These are phyloP conservation scores for Chytriomyces hyalinus DNA, from an alignment of 192 early-diverging fungal genomes.

Conservation along the genomic window DNA sequence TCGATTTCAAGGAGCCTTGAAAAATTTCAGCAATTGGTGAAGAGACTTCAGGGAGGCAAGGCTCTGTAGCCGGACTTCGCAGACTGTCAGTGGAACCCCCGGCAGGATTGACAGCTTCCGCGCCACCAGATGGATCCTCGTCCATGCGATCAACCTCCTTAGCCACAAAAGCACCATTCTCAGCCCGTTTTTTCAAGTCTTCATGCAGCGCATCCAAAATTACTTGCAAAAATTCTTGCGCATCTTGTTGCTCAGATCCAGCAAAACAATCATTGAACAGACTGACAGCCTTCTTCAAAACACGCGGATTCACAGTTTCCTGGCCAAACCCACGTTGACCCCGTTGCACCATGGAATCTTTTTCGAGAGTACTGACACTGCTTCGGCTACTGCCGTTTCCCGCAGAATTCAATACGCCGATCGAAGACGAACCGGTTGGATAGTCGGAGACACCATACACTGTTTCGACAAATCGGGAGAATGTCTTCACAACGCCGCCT, in stretches of 20 bases:
- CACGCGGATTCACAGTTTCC: background rate
- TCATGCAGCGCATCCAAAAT: conserved; percentile 85
- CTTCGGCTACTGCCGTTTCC: background rate
- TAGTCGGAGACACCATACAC: conserved; percentile 17
- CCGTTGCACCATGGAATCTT: background rate
- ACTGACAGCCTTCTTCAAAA: conserved; percentile 1
- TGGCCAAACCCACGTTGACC: background rate
- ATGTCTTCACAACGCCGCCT: conserved; percentile 69
- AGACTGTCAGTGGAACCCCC: background rate
- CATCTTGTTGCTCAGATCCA: conserved; percentile 88
- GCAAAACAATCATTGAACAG: conserved; percentile 67
- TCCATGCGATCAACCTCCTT: background rate
- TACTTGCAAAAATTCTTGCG: conserved; percentile 86
- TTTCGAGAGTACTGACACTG: background rate
- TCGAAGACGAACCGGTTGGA: conserved; percentile 71
- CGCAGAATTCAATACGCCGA: conserved; percentile 49
- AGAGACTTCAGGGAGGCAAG: background rate
- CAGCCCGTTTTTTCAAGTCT: conserved; percentile 45
- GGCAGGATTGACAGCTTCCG: background rate
- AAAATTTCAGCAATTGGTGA: conserved; percentile 27
- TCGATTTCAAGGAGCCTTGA: conserved; percentile 20
- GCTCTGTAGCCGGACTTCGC: background rate
- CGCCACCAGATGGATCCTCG: background rate
- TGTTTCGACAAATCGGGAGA: conserved; percentile 71
- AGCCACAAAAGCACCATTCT: conserved; percentile 38